A percentile compares a stretch with the other conserved stretches of the same genome.
These are phyloP conservation scores for Aphanoascus verrucosus DNA, from an alignment of 2,329 filamentous ascomycete species.

Conservation along the genomic window DNA sequence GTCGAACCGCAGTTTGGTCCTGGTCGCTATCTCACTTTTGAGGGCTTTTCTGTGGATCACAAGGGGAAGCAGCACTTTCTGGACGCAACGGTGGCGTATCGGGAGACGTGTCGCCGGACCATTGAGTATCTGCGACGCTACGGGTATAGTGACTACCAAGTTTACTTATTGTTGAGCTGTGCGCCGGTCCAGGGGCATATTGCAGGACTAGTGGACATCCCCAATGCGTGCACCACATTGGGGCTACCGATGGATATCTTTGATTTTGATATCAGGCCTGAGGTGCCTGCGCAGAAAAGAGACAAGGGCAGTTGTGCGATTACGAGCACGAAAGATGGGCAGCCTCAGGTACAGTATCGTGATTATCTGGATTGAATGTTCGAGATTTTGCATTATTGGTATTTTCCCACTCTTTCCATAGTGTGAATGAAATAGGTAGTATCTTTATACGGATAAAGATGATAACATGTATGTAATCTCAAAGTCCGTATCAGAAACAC, in stretches of 20 bases:
- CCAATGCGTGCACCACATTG: constrained; percentile 81
- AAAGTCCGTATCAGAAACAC: neutral
- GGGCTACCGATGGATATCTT: constrained; percentile 90
- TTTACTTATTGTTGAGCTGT: constrained; percentile 74
- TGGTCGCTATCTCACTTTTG: constrained; percentile 70
- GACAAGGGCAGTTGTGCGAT: constrained; percentile 66
- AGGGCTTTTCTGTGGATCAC: constrained; percentile 84
- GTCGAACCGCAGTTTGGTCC: constrained; percentile 83
- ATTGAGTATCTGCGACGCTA: constrained; percentile 72
- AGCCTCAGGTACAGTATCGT: neutral
- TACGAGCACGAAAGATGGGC: constrained; percentile 26
- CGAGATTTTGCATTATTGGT: neutral
- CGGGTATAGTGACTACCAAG: constrained; percentile 62
- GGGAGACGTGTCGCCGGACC: constrained; percentile 64
- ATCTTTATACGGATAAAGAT: neutral
- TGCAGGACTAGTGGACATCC: constrained; percentile 81
- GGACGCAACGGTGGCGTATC: constrained; percentile 76
- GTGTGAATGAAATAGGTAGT: too few relatives aligned
- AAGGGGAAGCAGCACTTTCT: constrained; percentile 81
- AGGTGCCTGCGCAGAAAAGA: constrained; percentile 47
- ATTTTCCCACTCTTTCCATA: neutral
- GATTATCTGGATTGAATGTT: neutral
- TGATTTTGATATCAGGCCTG: constrained; percentile 77
- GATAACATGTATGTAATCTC: constrained; percentile 1
- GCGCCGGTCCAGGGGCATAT: constrained; percentile 81